Evolutionary conservation across 2,329 filamentous ascomycete genomes (phyloP).

Genomic region (Fusarium tanahbumbuense): DNA sequence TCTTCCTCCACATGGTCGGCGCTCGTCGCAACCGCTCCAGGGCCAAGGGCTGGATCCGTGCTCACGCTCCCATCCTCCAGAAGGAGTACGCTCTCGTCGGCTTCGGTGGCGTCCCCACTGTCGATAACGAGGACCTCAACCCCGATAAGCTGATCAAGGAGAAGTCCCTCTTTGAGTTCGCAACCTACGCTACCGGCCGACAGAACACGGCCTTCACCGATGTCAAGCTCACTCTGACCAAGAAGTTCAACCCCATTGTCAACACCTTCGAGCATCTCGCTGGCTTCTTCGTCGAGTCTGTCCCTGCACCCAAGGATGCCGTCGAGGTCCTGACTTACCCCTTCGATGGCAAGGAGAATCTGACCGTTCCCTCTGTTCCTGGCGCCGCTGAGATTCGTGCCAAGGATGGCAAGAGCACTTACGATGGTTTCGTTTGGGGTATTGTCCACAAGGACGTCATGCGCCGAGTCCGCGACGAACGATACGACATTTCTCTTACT

Average conservation of each 20-base stretch:
- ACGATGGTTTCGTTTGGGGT: constrained; percentile 94
- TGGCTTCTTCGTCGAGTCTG: constrained; percentile 83
- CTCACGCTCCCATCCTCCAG: constrained; percentile 77
- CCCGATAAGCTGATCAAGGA: constrained; percentile 74
- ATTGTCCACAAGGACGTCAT: constrained; percentile 95
- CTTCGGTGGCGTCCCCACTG: constrained; percentile 70
- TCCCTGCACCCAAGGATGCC: constrained; percentile 75
- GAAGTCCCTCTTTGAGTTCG: constrained; percentile 87
- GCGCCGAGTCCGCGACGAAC: constrained; percentile 88
- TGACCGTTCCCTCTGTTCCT: constrained; percentile 75
- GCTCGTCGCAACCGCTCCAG: constrained; percentile 82
- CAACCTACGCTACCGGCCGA: constrained; percentile 88
- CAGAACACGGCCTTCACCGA: constrained; percentile 95
- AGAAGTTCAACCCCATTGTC: constrained; percentile 84
- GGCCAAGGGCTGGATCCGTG: constrained; percentile 82
- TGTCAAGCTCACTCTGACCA: constrained; percentile 81
- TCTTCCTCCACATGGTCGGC: constrained; percentile 84
- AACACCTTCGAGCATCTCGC: constrained; percentile 71
- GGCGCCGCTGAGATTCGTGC: constrained; percentile 66
- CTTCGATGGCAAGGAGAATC: constrained; percentile 91
- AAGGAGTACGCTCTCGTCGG: constrained; percentile 90
- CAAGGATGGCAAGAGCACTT: constrained; percentile 73
- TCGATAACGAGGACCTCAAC: constrained; percentile 56
- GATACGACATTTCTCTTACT: constrained; percentile 94
- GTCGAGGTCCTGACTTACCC: constrained; percentile 83